Percentiles rank a stretch among this genome's conserved stretches.
Conservation (phyloP, 257 asterid genomes). For the Nicotiana otophora region DNA sequence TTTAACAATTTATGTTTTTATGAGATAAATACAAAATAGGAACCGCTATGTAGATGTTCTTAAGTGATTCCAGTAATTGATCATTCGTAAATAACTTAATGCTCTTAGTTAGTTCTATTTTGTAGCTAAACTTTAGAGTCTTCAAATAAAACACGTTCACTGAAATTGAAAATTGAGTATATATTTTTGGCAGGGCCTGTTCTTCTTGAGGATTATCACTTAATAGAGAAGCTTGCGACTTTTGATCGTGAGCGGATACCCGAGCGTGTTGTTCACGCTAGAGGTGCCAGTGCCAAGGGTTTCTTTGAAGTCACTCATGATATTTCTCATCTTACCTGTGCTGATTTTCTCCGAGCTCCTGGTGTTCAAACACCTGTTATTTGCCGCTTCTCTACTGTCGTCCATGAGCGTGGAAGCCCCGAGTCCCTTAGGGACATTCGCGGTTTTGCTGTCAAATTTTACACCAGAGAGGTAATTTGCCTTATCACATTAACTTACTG, state of each 20-base stretch:
- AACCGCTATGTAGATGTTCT: background rate
- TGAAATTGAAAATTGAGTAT: too few species aligned
- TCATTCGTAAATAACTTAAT: too few species aligned
- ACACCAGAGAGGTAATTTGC: constrained; percentile 17
- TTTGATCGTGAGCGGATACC: constrained; percentile 26
- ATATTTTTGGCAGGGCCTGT: constrained; percentile 18
- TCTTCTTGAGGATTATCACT: constrained; percentile 24
- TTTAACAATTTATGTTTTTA: background rate
- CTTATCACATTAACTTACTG: background rate
- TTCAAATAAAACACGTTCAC: too few species aligned
- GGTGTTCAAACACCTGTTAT: constrained; percentile 22
- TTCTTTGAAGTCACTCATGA: constrained; percentile 25
- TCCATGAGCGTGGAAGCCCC: constrained; percentile 27
- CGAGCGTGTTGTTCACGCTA: constrained; percentile 28
- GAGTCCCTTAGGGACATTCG: constrained; percentile 24
- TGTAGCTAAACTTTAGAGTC: too few species aligned
- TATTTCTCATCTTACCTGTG: constrained; percentile 16
- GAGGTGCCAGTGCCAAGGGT: constrained; percentile 30
- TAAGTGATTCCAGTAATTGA: background rate
- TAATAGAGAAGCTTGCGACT: constrained; percentile 18
- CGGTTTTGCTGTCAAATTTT: constrained; percentile 24
- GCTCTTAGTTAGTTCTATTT: too few species aligned
- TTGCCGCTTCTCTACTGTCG: constrained; percentile 22
- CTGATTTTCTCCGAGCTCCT: constrained; percentile 24
- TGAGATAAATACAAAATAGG: too few species aligned